Evolutionary conservation across 2,329 filamentous ascomycete species (phyloP).

Genomic region (Huntiella savannae): DNA sequence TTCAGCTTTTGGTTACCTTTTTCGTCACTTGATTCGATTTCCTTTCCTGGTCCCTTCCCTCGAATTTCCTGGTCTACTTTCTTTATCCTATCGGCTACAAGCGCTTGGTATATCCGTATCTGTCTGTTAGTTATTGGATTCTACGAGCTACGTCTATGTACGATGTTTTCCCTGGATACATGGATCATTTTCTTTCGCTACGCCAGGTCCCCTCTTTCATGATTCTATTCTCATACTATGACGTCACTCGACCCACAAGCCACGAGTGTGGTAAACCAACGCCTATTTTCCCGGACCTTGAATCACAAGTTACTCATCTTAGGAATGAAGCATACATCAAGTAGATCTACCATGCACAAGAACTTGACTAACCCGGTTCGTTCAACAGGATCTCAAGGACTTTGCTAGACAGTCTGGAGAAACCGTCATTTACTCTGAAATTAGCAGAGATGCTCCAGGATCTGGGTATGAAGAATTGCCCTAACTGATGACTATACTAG

Average conservation of each 20-base stretch:
- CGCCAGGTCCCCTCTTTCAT: background rate
- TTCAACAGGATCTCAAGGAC: constrained; percentile 87
- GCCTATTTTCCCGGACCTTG: too few relatives aligned
- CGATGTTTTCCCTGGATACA: background rate
- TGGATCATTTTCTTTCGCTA: background rate
- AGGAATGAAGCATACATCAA: too few relatives aligned
- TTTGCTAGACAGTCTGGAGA: constrained; percentile 93
- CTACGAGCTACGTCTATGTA: too few relatives aligned
- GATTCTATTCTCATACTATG: background rate
- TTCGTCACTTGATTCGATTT: background rate
- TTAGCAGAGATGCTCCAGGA: constrained; percentile 53
- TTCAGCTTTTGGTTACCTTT: constrained; percentile 27
- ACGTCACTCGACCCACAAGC: background rate
- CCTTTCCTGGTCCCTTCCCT: background rate
- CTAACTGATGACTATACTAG: background rate
- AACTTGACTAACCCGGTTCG: background rate
- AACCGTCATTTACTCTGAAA: constrained; percentile 96
- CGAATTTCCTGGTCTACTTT: background rate
- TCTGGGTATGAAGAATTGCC: constrained; percentile 4
- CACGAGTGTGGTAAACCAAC: too few relatives aligned
- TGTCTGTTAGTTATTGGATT: background rate
- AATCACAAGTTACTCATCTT: too few relatives aligned
- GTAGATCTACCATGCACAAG: too few relatives aligned
- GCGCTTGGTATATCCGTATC: background rate
- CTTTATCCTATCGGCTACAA: background rate